These are phyloP conservation scores for Dothistroma pini DNA, from an alignment of 2,329 filamentous ascomycete species.

Conservation along the genomic window DNA sequence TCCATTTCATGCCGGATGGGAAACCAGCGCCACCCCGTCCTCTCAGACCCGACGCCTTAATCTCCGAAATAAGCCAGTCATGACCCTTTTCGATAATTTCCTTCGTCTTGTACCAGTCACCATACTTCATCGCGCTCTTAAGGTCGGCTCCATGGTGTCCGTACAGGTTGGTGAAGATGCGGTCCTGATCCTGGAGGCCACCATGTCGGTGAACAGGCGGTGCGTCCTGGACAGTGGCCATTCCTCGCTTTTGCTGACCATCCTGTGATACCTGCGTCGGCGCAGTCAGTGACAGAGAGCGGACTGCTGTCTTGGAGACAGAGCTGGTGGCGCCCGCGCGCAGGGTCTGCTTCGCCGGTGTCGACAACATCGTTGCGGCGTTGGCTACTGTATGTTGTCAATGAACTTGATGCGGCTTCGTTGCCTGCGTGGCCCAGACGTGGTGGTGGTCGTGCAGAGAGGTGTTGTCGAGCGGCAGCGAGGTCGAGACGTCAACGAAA, in stretches of 20 bases:
- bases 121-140: conserved; percentile 94
- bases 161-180: conserved; percentile 99
- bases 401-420: conserved; percentile 23
- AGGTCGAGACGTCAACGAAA: conserved; percentile 8
- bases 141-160: conserved; percentile 86
- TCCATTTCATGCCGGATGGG: conserved; percentile 96
- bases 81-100: conserved; percentile 96
- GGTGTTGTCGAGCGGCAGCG: conserved; percentile 14
- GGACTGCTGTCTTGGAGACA: conserved; percentile 32
- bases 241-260: conserved; percentile 59
- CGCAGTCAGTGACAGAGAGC: conserved; percentile 29
- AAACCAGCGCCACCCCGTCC: conserved; percentile 97
- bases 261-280: conserved; percentile 28
- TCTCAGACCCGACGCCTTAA: conserved; percentile 93
- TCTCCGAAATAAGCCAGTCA: conserved; percentile 96
- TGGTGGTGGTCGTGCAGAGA: neutral
- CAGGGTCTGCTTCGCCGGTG: conserved; percentile 31
- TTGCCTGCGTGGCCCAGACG: conserved; percentile 20
- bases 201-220: conserved; percentile 67
- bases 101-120: conserved; percentile 99
- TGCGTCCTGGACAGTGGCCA: conserved; percentile 56
- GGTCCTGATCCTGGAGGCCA: conserved; percentile 90
- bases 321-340: conserved; percentile 27
- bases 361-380: conserved; percentile 31
- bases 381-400: conserved; percentile 5